Percentiles rank a stretch among this genome's conserved stretches.
phyloP scores from a whole-genome alignment of 1,284 basidiomycete genomes.

The Gastroboletus turbinatus region DNA sequence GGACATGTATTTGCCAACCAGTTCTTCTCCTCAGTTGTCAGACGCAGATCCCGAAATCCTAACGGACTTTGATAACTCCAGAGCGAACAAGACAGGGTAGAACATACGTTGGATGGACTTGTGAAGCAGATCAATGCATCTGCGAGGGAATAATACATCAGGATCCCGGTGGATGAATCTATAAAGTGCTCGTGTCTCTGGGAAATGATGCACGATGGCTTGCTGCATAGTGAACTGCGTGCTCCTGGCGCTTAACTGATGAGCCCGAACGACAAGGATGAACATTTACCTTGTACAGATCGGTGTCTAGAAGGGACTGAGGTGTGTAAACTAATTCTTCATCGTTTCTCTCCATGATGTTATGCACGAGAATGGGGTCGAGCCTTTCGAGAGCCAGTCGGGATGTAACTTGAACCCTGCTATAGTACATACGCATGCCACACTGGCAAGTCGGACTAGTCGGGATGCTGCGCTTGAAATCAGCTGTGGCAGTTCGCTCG shows the following conservation, averaged over 20 bases:
- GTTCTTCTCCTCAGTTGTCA: constrained; percentile 63
- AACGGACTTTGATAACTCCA: neutral
- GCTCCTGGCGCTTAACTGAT: neutral
- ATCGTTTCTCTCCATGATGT: constrained; percentile 14
- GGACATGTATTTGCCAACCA: constrained; percentile 78
- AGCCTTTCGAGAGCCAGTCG: neutral
- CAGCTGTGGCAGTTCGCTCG: no score
- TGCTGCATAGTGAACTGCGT: constrained; percentile 94
- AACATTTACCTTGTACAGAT: constrained; percentile 84
- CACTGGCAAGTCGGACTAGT: neutral
- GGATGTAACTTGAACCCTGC: neutral
- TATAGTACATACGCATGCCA: neutral
- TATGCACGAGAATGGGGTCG: neutral
- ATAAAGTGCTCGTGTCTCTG: constrained; percentile 67
- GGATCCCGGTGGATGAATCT: constrained; percentile 85
- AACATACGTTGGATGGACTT: constrained; percentile 61
- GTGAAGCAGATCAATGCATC: constrained; percentile 68
- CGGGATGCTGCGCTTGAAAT: neutral
- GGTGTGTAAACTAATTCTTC: constrained; percentile 17
- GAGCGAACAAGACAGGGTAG: neutral
- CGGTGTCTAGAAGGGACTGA: constrained; percentile 85
- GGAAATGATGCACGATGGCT: constrained; percentile 84
- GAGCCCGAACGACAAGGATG: neutral
- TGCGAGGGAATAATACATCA: constrained; percentile 69
- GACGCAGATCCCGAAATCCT: constrained; percentile 68